Percentiles rank a stretch among this genome's conserved stretches.
Evolutionary conservation across 345 rosid species (phyloP).

Genomic region (Syzygium aromaticum): DNA sequence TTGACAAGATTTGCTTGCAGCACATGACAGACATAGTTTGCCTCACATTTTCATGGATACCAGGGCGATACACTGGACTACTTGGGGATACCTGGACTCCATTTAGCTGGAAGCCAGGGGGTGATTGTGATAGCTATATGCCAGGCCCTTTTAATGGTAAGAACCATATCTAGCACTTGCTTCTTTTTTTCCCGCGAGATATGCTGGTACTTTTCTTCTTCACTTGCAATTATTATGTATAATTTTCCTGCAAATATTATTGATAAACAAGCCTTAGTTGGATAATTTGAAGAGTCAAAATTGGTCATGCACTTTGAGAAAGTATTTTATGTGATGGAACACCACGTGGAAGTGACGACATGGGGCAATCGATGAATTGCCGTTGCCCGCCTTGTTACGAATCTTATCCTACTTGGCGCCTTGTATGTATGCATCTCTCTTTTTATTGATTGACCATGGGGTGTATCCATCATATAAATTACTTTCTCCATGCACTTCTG

Average conservation of each 20-base stretch:
- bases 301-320: background rate
- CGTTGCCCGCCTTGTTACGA: background rate
- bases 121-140: constrained; percentile 78
- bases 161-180: background rate
- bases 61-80: constrained; percentile 94
- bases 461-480: background rate
- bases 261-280: background rate
- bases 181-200: background rate
- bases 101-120: constrained; percentile 94
- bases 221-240: background rate
- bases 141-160: constrained; percentile 86
- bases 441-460: background rate
- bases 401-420: background rate
- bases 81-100: constrained; percentile 91
- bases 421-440: background rate
- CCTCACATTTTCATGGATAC: background rate
- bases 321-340: background rate
- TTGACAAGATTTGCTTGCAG: background rate
- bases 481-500: background rate
- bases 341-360: background rate
- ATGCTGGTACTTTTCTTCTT: background rate
- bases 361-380: background rate
- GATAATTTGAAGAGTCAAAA: background rate
- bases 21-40: background rate
- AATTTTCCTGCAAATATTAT: background rate